Evolutionary conservation across 2,329 filamentous ascomycete species (phyloP).

Genomic region (Fusarium chaquense): DNA sequence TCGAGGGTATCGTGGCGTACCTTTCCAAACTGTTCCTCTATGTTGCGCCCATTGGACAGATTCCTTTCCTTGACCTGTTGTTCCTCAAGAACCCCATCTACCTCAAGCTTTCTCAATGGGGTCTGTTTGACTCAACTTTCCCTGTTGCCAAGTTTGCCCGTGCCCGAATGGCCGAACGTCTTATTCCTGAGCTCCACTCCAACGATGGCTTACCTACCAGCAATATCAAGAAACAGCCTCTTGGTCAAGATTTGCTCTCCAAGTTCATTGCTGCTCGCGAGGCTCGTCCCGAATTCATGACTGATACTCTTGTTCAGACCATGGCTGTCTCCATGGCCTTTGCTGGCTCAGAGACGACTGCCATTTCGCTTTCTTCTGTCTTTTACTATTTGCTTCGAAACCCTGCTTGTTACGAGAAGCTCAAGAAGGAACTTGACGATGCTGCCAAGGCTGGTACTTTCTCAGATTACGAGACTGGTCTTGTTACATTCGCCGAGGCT

Average conservation of each 20-base stretch:
- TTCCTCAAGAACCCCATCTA: conserved; percentile 81
- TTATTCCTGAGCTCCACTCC: conserved; percentile 57
- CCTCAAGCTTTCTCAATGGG: conserved; percentile 74
- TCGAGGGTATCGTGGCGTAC: conserved; percentile 78
- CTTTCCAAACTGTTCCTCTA: conserved; percentile 75
- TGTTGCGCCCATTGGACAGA: conserved; percentile 80
- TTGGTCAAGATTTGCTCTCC: conserved; percentile 72
- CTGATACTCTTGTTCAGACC: conserved; percentile 74
- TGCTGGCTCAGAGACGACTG: conserved; percentile 84
- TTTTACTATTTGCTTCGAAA: conserved; percentile 81
- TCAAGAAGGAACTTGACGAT: conserved; percentile 73
- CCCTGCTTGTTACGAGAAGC: conserved; percentile 63
- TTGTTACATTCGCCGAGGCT: conserved; percentile 76
- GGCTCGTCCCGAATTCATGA: conserved; percentile 78
- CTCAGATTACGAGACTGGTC: conserved; percentile 64
- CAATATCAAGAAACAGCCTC: conserved; percentile 52
- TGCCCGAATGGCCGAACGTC: conserved; percentile 73
- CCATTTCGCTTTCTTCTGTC: conserved; percentile 76
- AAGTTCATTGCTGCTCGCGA: conserved; percentile 78
- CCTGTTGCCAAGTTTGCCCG: conserved; percentile 79
- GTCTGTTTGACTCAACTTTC: conserved; percentile 75
- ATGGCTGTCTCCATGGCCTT: conserved; percentile 79
- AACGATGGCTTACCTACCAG: conserved; percentile 50
- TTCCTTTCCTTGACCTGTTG: conserved; percentile 76
- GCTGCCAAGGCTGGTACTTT: conserved; percentile 66